phyloP scores from a whole-genome alignment of 1,284 basidiomycete species.

The Sphaerobolus stellatus region DNA sequence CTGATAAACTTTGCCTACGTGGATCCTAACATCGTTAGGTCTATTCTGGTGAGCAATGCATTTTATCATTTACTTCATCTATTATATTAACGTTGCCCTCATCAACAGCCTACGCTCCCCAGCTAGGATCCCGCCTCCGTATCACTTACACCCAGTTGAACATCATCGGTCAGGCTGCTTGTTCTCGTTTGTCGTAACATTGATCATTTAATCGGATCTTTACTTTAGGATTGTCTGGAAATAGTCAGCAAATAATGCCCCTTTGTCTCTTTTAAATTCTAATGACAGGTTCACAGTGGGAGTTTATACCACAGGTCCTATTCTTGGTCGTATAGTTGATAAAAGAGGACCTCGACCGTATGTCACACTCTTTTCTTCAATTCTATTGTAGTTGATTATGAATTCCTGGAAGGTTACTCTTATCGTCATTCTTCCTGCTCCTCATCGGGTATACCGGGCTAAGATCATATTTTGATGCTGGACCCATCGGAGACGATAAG shows the following conservation, averaged over 20 bases:
- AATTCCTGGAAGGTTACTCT: slow-evolving; percentile 22
- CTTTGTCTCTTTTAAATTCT: slow-evolving; percentile 1
- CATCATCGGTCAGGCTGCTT: slow-evolving; percentile 49
- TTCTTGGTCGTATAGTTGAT: slow-evolving; percentile 72
- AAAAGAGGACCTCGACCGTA: slow-evolving; percentile 55
- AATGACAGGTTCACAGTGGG: slow-evolving; percentile 44
- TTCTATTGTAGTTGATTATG: neutral
- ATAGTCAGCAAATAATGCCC: slow-evolving; percentile 42
- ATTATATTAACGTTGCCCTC: neutral
- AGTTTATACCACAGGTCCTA: slow-evolving; percentile 57
- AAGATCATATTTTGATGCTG: slow-evolving; percentile 53
- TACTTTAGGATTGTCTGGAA: slow-evolving; percentile 50
- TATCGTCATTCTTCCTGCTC: slow-evolving; percentile 48
- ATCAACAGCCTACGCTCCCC: slow-evolving; percentile 71
- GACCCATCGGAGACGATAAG: slow-evolving; percentile 5
- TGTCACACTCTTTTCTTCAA: slow-evolving; percentile 36
- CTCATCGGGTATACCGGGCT: slow-evolving; percentile 68
- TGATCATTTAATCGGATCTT: neutral
- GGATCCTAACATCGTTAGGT: slow-evolving; percentile 31
- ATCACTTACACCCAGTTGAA: slow-evolving; percentile 77
- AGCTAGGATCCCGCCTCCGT: slow-evolving; percentile 67
- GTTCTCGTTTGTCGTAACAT: neutral
- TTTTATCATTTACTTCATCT: neutral
- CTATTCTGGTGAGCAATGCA: slow-evolving; percentile 45
- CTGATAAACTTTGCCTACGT: neutral